Evolutionary conservation across 1,284 basidiomycete species (phyloP), one percentile per base, ranked within the genome.

Genomic region (Leucoagaricus sp.): DNA sequence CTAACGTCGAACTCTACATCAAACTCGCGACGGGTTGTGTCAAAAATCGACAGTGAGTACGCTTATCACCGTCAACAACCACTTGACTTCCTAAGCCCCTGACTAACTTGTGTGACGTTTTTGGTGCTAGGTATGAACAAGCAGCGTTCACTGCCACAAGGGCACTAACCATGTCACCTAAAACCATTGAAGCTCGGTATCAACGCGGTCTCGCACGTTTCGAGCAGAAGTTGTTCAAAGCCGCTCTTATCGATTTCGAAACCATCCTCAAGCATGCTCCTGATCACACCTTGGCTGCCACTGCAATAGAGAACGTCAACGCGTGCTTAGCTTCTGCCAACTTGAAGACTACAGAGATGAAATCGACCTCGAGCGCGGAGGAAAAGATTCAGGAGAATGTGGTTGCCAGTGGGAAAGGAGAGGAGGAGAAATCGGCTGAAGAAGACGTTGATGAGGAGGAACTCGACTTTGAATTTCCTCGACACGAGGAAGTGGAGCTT

Each of bases 201-300:
- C 64, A 74, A 10, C 67, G 81, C 34, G 79, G 74, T 8, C 58
- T 76, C 0, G 76, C 79, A 2, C 65, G 77, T 12, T 73, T 76
- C 47, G 74, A 71, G 31, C 66, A 71, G 49, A 61, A 69, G 1
- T 58, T 72, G 5, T 62, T 75, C 21, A 63, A 58, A 6, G 72
- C 69, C 0, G 79, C 80, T 0, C 67, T 72, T 55, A 65, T 65
- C 13, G 79, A 78, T 75, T 31, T 53, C 65, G 46, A 31, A 29
- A 17, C 28, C 21, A n/a, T 57, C 29, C 21, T 41, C 15, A 21
- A 19, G 9, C 23, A 31, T 41, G 19, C 46, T 25, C 17, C 21
- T 19, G 5, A 26, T 4, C 47, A 53, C 38, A 26, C n/a, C 19
- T 1, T 29, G 1, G 28, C 26, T 10, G 23, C 41, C 28, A 23